Percentiles rank a stretch among this genome's conserved stretches.
These are phyloP conservation scores for Coemansia sp. DNA, from an alignment of 192 early-diverging fungal species.

Conservation along the genomic window DNA sequence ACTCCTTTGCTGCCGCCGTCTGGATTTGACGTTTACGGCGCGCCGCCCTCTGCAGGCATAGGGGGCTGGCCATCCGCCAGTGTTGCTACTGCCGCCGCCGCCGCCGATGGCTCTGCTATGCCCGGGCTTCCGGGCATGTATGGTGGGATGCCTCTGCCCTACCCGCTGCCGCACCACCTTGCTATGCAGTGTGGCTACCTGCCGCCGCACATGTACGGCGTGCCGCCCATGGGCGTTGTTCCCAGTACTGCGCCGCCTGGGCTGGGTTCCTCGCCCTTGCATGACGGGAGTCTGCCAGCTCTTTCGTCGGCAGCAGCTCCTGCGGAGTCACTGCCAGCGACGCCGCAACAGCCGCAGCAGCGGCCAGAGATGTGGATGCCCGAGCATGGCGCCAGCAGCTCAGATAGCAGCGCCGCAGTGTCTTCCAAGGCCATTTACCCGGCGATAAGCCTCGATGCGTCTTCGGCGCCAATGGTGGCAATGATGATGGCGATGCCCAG, in stretches of 20 bases:
- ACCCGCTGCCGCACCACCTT: constrained; percentile 20
- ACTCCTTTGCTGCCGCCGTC: constrained; percentile 8
- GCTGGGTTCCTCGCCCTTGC: not conserved
- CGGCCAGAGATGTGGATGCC: constrained; percentile 4
- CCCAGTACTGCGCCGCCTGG: constrained; percentile 4
- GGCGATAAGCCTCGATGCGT: too few relatives aligned
- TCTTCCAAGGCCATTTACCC: too few relatives aligned
- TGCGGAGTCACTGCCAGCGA: not conserved
- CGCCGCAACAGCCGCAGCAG: not conserved
- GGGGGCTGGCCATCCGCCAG: constrained; percentile 13
- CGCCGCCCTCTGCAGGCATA: not conserved
- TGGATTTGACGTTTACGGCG: constrained; percentile 17
- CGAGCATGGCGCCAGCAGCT: not conserved
- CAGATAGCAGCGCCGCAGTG: too few relatives aligned
- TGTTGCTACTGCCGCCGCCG: not conserved
- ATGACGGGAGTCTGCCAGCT: not conserved
- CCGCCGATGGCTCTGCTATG: not conserved
- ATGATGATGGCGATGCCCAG: constrained; percentile 7
- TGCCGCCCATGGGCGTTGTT: constrained; percentile 16
- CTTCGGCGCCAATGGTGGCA: constrained; percentile 1
- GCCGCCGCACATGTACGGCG: constrained; percentile 44
- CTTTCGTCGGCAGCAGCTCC: not conserved
- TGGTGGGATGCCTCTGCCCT: constrained; percentile 41
- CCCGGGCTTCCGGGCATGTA: constrained; percentile 17
- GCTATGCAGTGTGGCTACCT: constrained; percentile 43